Base-by-base conservation (phyloP, 164 flowering plant species). In the Macadamia integrifolia region DNA sequence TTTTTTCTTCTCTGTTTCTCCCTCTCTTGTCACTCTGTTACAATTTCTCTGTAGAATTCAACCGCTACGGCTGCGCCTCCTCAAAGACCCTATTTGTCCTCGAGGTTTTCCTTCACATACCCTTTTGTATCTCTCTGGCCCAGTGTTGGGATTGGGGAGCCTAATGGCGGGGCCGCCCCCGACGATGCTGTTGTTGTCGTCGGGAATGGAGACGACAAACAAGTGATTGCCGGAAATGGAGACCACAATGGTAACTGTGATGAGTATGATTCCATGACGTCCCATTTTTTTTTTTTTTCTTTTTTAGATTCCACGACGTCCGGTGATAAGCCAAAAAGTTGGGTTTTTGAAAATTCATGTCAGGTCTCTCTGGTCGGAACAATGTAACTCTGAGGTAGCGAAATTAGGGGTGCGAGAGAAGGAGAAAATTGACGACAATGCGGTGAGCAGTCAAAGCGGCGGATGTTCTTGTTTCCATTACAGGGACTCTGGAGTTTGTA, bases 301-400 rank as follows among this genome's bases (percentile, higher is more conserved):
- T 23, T 23, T 23, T 23, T 23, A 0, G 23, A 23, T 23, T 23
- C 23, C 23, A 23, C 23, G 23, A 23, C 23, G 57, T n/a, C 68
- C 28, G 75, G 64, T 53, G 73, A 72, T 59, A 66, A 69, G 9
- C 60, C 72, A 13, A 85, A 67, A 74, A 91, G 83, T 72, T 89
- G 96, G 93, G 87, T 90, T 11, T 70, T 85, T 23, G 80, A 88
- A 87, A 83, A 89, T 93, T 70, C 72, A 80, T 28, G 79, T 85
- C 0, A 75, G 75, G 69, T 80, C 89, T 15, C 60, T 86, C 40
- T 80, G 91, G 89, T 64, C 62, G 50, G 79, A 78, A 23, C 60
- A 55, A 75, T 60, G 66, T 57, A 63, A 50, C 65, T 68, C 58
- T 23, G 61, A 35, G 14, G 66, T 57, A 2, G 73, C 64, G n/a